phyloP scores from a whole-genome alignment of 805 yeast genomes.

The Wickerhamomyces kurtzmanii region DNA sequence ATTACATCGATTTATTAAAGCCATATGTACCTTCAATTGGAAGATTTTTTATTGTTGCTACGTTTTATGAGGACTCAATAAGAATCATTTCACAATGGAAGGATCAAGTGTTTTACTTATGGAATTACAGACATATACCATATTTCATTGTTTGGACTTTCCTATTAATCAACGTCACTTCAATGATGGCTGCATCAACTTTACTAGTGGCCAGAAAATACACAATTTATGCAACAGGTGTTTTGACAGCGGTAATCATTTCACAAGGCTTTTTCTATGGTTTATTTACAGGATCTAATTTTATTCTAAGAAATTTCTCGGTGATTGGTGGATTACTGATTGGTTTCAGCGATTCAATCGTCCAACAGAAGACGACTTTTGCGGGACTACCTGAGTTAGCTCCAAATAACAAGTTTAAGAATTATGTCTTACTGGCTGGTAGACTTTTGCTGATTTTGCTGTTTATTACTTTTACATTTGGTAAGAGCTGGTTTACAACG shows the following conservation, averaged over 20 bases:
- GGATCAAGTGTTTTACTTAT: conserved; percentile 79
- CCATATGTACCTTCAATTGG: conserved; percentile 86
- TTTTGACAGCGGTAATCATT: conserved; percentile 60
- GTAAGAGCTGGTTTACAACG: conserved; percentile 62
- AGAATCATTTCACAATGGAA: conserved; percentile 84
- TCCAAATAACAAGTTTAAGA: conserved; percentile 56
- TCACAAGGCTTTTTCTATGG: conserved; percentile 88
- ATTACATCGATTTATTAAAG: too few relatives aligned
- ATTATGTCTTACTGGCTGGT: conserved; percentile 80
- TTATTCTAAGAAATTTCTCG: conserved; percentile 78
- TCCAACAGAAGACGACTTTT: conserved; percentile 54
- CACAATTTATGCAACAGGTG: conserved; percentile 60
- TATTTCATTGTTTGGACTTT: conserved; percentile 69
- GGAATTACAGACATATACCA: conserved; percentile 73
- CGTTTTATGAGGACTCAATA: conserved; percentile 82
- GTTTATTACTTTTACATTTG: conserved; percentile 76
- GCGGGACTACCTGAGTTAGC: conserved; percentile 41
- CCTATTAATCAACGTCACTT: conserved; percentile 47
- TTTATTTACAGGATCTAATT: conserved; percentile 66
- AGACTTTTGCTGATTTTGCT: conserved; percentile 76
- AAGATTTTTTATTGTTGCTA: conserved; percentile 83
- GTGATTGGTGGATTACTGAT: conserved; percentile 88
- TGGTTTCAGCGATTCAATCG: conserved; percentile 80
- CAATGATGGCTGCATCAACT: conserved; percentile 69
- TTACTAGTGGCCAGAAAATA: conserved; percentile 60